Base-by-base conservation (phyloP, 192 early-diverging fungal genomes). In the Chytriomyces sp. region DNA sequence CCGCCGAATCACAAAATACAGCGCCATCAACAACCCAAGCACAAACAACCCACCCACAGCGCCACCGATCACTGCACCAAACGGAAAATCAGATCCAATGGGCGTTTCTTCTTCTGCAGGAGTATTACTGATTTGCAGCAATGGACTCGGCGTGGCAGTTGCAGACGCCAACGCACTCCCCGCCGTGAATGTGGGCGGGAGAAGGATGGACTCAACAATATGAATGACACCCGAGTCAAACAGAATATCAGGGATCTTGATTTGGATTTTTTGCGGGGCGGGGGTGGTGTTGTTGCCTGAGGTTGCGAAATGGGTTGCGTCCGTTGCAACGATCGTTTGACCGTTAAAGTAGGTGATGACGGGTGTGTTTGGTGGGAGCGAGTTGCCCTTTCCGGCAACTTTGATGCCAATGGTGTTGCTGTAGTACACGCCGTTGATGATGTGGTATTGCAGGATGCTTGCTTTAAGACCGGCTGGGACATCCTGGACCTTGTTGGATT, bases 171-270 rank as follows among this genome's bases (percentile, higher is more conserved):
- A 20, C 35, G 35, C 35, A 57, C 53, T 57, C 59, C 60, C 60
- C 35, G 35, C 35, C 8, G 73, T 9, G 11, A 75, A n/a, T 24
- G 73, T 45, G 4, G 73, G 73, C 7, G 73, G 73, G 2, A 75
- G 63, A 20, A 79, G 63, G 50, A 79, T 47, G 28, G 78, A 45
- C 57, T 79, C 68, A 45, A 79, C 71, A 68, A 79, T 74, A 65
- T 79, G 78, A 53, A 79, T 79, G 50, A 79, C 78, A 28, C 78
- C 78, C 16, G 67, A 72, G 53, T 79, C 78, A 45, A 79, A 79
- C 5, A 70, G 35, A 45, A 79, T 74, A 45, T 79, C 78, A 6
- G 78, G 72, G 11, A 48, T 64, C 8, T 26, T 11, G 49, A 79
- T 74, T 8, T 24, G 23, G 71, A 79, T 67, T 18, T 62, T 60